These are phyloP conservation scores for Aspergillus bridgeri DNA, from an alignment of 495 filamentous ascomycete species.

Conservation along the genomic window DNA sequence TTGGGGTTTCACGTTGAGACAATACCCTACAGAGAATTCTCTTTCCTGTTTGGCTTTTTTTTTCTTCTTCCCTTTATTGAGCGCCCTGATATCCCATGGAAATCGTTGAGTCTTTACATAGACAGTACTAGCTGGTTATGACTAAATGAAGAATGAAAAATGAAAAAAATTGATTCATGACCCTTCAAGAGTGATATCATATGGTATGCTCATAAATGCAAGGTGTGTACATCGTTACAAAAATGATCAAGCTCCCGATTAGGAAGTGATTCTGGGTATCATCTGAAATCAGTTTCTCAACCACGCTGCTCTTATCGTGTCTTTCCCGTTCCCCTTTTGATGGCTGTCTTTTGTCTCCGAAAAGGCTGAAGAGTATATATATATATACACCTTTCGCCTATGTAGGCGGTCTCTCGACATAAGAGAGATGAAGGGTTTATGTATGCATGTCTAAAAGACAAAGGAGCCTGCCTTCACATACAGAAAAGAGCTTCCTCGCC, in stretches of 20 bases:
- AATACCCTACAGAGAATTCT: constrained; percentile 9
- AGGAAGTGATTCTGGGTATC: constrained; percentile 6
- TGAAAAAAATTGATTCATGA: constrained; percentile 1
- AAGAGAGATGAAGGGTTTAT: not conserved
- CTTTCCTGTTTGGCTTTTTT: constrained; percentile 5
- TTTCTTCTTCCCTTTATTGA: constrained; percentile 1
- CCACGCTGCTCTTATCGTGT: not conserved
- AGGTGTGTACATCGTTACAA: not conserved
- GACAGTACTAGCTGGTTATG: not conserved
- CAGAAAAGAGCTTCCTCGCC: constrained; percentile 62
- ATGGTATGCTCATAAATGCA: not conserved
- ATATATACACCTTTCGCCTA: too few species aligned
- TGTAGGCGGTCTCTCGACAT: too few species aligned
- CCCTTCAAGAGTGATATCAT: not conserved
- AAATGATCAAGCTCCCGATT: not conserved
- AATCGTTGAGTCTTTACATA: not conserved
- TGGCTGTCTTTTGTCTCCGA: too few species aligned
- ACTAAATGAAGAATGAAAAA: not conserved
- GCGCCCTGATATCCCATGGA: constrained; percentile 3
- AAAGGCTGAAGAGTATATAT: too few species aligned
- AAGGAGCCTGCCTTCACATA: constrained; percentile 30
- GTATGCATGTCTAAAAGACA: not conserved
- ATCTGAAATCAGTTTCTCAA: constrained; percentile 1
- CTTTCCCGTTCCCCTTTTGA: not conserved
- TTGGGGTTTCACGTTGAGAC: not conserved